Evolutionary conservation across 1,284 basidiomycete species (phyloP), one percentile per base, ranked within the genome.

Genomic region (Somion occarium): DNA sequence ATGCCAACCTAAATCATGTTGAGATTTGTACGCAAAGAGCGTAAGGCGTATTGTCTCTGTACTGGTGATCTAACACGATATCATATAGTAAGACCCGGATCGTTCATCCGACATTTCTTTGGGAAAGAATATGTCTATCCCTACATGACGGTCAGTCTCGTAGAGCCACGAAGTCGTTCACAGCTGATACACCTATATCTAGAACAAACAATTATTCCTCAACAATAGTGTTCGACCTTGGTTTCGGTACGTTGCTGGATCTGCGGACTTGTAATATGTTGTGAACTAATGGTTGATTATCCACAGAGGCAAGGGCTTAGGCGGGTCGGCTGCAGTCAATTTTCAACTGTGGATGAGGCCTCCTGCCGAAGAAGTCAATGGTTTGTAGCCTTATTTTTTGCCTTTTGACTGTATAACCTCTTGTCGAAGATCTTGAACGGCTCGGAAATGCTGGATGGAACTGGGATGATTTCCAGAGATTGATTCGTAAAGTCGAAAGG

Each of bases 1-100:
- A 57, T 13, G 61, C 60, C 12, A 65, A 68, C 45, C 42, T 69
- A 13, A 59, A 66, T 30, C 68, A 72, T 48, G 61, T 62, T 5
- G 57, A 60, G n/a, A 59, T 69, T 23, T 47, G 61, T 65, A 38
- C 19, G 63, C 48, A 22, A n/a, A n/a, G n/a, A n/a, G n/a, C n/a
- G n/a, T n/a, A 48, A 50, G 52, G 23, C 53, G 46, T 22, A 51
- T 53, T 26, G 49, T 45, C 61, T 38, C 68, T 66, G 49, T 65
- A 68, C 48, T 69, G 68, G 67, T 48, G 49, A 4, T 65, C 65
- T 46, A 51, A 55, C 50, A 69, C 67, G 43, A 47, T 52, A 3
- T 55, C 63, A 3, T n/a, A n/a, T n/a, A 43, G 42, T 43, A 13
- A n/a, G 42, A 5, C 19, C 42, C 13, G 42, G 19, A 5, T 34